Conservation (phyloP, 1,139 yeast species). For the Blastobotrys aristatus region DNA sequence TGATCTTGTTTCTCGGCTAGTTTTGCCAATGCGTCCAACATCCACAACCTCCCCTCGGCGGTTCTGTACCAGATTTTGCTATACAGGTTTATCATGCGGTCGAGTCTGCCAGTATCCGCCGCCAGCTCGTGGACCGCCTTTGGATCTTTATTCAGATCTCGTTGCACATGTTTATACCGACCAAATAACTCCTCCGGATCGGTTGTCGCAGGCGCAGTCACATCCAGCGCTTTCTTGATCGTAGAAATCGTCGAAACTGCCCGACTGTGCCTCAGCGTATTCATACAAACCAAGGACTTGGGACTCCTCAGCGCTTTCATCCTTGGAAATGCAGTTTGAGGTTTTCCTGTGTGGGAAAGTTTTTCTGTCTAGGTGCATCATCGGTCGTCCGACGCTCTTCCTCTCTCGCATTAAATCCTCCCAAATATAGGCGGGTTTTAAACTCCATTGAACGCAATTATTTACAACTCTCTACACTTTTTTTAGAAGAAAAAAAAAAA, state of each 20-base stretch:
- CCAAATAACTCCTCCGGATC: background rate
- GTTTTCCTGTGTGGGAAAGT: background rate
- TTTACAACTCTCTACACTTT: background rate
- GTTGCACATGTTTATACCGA: background rate
- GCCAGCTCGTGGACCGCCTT: background rate
- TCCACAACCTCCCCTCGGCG: constrained; percentile 6
- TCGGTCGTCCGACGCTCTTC: no score
- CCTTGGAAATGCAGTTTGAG: background rate
- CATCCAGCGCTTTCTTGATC: no score
- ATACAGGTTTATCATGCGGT: background rate
- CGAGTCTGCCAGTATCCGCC: background rate
- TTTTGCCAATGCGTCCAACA: constrained; percentile 6
- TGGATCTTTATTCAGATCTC: background rate
- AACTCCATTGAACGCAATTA: background rate
- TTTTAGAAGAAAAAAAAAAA: background rate
- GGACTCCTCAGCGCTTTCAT: no score
- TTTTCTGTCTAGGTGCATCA: no score
- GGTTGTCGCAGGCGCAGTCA: no score
- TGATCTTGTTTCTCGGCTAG: constrained; percentile 2
- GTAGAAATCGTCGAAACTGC: no score
- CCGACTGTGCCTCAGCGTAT: no score
- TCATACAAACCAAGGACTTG: no score
- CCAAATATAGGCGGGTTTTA: no score
- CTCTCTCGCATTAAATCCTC: no score
- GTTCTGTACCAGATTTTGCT: constrained; percentile 2